phyloP scores from a whole-genome alignment of 73 alveolate species.

The Breviolum minutum region DNA sequence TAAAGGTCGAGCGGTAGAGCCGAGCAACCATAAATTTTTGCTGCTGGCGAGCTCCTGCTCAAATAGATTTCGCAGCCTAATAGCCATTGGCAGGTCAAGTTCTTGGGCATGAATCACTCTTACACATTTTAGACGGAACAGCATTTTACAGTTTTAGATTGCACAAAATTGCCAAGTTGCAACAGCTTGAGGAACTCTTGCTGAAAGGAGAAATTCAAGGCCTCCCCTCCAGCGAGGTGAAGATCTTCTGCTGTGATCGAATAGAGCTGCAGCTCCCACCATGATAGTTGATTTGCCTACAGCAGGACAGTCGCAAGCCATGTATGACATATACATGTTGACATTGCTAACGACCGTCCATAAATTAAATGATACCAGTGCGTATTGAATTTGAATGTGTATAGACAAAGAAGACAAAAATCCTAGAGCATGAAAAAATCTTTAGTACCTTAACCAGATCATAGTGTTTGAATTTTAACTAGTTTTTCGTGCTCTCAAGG shows the following conservation, averaged over 20 bases:
- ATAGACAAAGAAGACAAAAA: not conserved
- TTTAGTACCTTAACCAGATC: no score
- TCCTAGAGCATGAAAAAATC: not conserved
- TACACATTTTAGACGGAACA: not conserved
- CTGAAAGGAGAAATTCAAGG: conserved; percentile 14
- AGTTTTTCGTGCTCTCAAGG: no score
- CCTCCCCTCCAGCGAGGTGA: not conserved
- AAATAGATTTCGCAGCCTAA: not conserved
- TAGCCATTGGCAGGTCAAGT: not conserved
- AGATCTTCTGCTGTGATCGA: not conserved
- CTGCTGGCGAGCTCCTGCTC: conserved; percentile 33
- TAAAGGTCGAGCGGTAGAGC: no score
- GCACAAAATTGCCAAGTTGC: not conserved
- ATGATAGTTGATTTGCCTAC: conserved; percentile 36
- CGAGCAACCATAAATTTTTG: not conserved
- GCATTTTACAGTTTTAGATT: not conserved
- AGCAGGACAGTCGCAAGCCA: no score
- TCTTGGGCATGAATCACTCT: not conserved
- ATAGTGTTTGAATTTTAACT: no score
- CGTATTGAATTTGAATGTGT: no score
- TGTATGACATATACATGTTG: not conserved
- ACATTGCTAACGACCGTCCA: no score
- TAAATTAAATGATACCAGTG: no score
- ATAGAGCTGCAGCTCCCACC: conserved; percentile 56
- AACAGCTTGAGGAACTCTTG: conserved; percentile 3